phyloP scores from a whole-genome alignment of 352 stramenopile genomes.

The Pythium plurisporium region DNA sequence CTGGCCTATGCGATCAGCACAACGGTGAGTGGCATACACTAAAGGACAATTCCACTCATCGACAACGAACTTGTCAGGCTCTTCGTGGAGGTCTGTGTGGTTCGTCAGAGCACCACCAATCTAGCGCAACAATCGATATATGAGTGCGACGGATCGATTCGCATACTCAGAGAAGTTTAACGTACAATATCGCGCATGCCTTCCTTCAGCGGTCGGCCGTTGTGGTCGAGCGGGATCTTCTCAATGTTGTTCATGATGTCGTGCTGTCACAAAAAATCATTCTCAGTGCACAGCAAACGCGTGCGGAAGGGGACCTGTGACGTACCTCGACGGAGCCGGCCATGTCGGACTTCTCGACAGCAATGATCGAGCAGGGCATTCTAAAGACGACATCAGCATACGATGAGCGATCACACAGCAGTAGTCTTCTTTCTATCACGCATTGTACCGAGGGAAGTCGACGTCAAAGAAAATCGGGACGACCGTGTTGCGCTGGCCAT shows the following conservation, averaged over 20 bases:
- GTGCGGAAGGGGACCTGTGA: background rate
- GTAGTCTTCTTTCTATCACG: too few relatives aligned
- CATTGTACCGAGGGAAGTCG: conserved; percentile 55
- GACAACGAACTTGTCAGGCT: conserved; percentile 34
- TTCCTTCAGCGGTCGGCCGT: conserved; percentile 41
- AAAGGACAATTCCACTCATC: background rate
- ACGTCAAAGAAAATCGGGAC: conserved; percentile 80
- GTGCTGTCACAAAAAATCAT: conserved; percentile 27
- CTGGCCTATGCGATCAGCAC: conserved; percentile 27
- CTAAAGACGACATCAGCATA: conserved; percentile 10
- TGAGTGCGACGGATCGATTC: too few relatives aligned
- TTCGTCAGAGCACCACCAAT: conserved; percentile 73
- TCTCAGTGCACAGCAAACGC: background rate
- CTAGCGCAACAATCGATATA: conserved; percentile 15
- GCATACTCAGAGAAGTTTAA: too few relatives aligned
- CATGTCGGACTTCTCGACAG: conserved; percentile 70
- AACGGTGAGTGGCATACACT: background rate
- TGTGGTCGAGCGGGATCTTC: conserved; percentile 57
- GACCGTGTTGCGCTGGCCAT: conserved; percentile 61
- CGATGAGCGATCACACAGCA: background rate
- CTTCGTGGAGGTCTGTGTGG: conserved; percentile 54
- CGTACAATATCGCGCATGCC: conserved; percentile 43
- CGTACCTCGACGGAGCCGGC: conserved; percentile 50
- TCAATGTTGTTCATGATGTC: conserved; percentile 79
- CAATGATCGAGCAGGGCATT: conserved; percentile 77